Percentiles rank a stretch among this genome's conserved stretches.
Evolutionary conservation across 2,329 filamentous ascomycete genomes (phyloP).

Genomic region (Cryphonectria japonica): DNA sequence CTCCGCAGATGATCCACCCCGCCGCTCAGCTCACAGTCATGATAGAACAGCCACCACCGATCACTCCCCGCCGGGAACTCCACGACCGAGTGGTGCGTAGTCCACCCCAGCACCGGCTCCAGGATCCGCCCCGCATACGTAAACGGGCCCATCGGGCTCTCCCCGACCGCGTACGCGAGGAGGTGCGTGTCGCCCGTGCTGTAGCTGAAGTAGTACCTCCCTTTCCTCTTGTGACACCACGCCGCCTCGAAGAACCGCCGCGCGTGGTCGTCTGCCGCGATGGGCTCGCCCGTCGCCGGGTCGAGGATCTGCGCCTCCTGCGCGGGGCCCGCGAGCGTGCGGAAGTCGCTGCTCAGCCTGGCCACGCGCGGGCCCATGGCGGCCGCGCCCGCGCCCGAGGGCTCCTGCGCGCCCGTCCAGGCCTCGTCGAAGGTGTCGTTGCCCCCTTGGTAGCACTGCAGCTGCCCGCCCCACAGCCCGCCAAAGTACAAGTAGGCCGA

Average conservation of each 20-base stretch:
- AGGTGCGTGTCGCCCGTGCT: slow-evolving; percentile 79
- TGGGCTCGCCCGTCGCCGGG: slow-evolving; percentile 59
- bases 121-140: slow-evolving; percentile 72
- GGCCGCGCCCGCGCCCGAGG: slow-evolving; percentile 54
- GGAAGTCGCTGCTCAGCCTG: slow-evolving; percentile 68
- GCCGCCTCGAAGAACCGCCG: slow-evolving; percentile 79
- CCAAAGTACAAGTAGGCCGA: slow-evolving; percentile 76
- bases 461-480: slow-evolving; percentile 79
- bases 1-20: slow-evolving; percentile 73
- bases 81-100: slow-evolving; percentile 78
- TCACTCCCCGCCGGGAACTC: slow-evolving; percentile 61
- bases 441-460: slow-evolving; percentile 72
- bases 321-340: slow-evolving; percentile 57
- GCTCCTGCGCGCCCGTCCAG: slow-evolving; percentile 62
- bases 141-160: slow-evolving; percentile 71
- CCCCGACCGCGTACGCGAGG: slow-evolving; percentile 69
- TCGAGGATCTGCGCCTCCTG: slow-evolving; percentile 68
- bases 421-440: slow-evolving; percentile 56
- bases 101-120: slow-evolving; percentile 80
- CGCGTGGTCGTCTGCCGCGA: slow-evolving; percentile 71
- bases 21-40: slow-evolving; percentile 70
- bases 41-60: slow-evolving; percentile 76
- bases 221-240: slow-evolving; percentile 75
- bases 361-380: slow-evolving; percentile 72
- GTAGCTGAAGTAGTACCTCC: slow-evolving; percentile 76